A percentile compares a stretch with the other conserved stretches of the same genome.
Evolutionary conservation across 2,329 filamentous ascomycete genomes (phyloP).

Genomic region (Sclerotinia sclerotiorum): DNA sequence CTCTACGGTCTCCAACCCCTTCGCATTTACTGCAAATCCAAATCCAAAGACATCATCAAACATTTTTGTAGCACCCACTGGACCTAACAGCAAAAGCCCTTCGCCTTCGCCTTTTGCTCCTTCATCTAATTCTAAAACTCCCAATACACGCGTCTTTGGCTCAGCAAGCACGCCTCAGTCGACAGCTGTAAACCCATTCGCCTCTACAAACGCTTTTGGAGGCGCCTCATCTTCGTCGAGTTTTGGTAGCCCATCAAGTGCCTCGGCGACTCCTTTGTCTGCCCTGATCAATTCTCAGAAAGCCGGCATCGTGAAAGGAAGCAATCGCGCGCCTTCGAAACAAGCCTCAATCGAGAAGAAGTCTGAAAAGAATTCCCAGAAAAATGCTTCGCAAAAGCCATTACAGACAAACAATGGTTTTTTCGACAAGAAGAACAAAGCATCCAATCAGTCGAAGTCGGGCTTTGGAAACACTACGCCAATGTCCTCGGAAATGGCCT

Average conservation of each 20-base stretch:
- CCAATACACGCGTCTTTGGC: slow-evolving; percentile 24
- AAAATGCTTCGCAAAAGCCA: slow-evolving; percentile 12
- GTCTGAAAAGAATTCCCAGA: neutral
- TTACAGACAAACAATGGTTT: slow-evolving; percentile 5
- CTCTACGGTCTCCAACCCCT: slow-evolving; percentile 27
- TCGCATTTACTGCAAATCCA: slow-evolving; percentile 20
- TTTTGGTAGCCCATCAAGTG: slow-evolving; percentile 16
- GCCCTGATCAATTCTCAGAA: slow-evolving; percentile 5
- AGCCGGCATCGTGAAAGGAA: neutral
- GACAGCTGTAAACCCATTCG: slow-evolving; percentile 24
- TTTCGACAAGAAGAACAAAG: slow-evolving; percentile 11
- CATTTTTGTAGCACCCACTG: slow-evolving; percentile 13
- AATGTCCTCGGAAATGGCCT: neutral
- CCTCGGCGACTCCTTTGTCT: slow-evolving; percentile 14
- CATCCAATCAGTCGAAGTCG: slow-evolving; percentile 9
- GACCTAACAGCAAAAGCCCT: slow-evolving; percentile 6
- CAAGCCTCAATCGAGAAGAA: slow-evolving; percentile 15
- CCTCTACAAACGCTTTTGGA: neutral
- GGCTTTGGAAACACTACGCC: neutral
- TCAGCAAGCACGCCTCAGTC: slow-evolving; percentile 6
- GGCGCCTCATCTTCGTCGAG: neutral
- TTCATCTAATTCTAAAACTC: neutral
- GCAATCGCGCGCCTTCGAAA: slow-evolving; percentile 1
- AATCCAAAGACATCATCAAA: slow-evolving; percentile 10
- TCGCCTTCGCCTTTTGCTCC: slow-evolving; percentile 19